phyloP scores from a whole-genome alignment of 257 asterid genomes.

The Ligustrum vulgare region DNA sequence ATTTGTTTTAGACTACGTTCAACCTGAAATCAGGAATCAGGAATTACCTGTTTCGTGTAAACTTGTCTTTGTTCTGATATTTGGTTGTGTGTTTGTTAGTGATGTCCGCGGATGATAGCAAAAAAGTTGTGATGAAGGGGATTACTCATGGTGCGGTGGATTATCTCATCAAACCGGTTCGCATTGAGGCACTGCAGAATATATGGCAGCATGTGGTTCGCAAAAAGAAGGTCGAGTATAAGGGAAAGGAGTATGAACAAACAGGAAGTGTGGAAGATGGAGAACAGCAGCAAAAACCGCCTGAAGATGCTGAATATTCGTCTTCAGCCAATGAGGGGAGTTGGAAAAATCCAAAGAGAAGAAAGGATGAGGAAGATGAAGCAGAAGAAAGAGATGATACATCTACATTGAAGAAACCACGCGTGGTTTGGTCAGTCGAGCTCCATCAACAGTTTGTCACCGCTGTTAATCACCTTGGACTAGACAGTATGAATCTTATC shows the following conservation, averaged over 20 bases:
- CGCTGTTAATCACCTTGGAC: constrained; percentile 91
- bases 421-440: constrained; percentile 98
- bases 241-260: constrained; percentile 67
- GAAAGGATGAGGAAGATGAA: constrained; percentile 90
- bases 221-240: constrained; percentile 69
- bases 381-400: constrained; percentile 78
- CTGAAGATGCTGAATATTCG: constrained; percentile 71
- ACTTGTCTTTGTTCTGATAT: constrained; percentile 10
- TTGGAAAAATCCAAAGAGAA: constrained; percentile 65
- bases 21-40: no score
- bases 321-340: constrained; percentile 77
- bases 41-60: background rate
- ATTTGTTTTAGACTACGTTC: background rate
- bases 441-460: constrained; percentile 96
- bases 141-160: constrained; percentile 96
- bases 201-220: constrained; percentile 99
- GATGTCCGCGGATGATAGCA: constrained; percentile 99
- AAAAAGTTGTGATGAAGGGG: constrained; percentile 89
- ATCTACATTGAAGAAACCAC: constrained; percentile 72
- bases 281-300: constrained; percentile 53
- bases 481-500: constrained; percentile 67
- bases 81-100: constrained; percentile 40
- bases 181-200: constrained; percentile 93
- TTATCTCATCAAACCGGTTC: constrained; percentile 87
- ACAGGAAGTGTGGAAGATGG: constrained; percentile 70